phyloP scores from a whole-genome alignment of 2,329 filamentous ascomycete genomes.

The Exophiala spinifera region DNA sequence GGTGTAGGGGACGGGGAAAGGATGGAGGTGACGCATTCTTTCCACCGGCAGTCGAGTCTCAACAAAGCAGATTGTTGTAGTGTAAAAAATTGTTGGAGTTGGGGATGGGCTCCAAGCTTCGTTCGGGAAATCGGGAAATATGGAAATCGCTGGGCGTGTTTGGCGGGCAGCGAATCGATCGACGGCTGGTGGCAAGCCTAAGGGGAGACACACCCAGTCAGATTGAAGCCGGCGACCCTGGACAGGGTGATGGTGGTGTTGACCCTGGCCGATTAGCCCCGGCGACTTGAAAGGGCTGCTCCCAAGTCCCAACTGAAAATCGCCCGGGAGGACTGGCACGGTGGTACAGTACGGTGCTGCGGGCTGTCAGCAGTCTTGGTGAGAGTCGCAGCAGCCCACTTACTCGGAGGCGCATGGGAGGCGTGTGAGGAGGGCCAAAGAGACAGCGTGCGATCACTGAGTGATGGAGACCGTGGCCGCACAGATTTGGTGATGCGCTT shows the following conservation, averaged over 20 bases:
- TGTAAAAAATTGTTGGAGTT: slow-evolving; percentile 20
- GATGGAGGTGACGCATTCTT: slow-evolving; percentile 7
- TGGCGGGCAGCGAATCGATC: slow-evolving; percentile 19
- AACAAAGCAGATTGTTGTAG: slow-evolving; percentile 8
- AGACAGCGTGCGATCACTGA: no score
- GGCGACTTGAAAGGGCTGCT: slow-evolving; percentile 2
- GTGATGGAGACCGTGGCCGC: no score
- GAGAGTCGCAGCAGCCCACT: no score
- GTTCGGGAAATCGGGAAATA: slow-evolving; percentile 9
- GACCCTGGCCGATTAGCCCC: slow-evolving; percentile 6
- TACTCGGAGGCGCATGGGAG: no score
- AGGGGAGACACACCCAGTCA: background rate
- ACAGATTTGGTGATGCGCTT: background rate
- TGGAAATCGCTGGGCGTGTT: slow-evolving; percentile 6
- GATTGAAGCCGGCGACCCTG: no score
- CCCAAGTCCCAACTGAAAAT: slow-evolving; percentile 19
- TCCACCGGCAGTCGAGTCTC: slow-evolving; percentile 3
- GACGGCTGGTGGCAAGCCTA: slow-evolving; percentile 16
- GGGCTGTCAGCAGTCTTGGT: no score
- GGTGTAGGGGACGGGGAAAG: background rate
- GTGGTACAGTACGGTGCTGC: no score
- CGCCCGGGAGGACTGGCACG: no score
- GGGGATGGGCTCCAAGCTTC: slow-evolving; percentile 9
- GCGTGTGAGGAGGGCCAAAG: no score
- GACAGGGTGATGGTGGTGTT: no score